These are phyloP conservation scores for Leishmania arabica DNA, from an alignment of 208 protist genomes.

Conservation along the genomic window DNA sequence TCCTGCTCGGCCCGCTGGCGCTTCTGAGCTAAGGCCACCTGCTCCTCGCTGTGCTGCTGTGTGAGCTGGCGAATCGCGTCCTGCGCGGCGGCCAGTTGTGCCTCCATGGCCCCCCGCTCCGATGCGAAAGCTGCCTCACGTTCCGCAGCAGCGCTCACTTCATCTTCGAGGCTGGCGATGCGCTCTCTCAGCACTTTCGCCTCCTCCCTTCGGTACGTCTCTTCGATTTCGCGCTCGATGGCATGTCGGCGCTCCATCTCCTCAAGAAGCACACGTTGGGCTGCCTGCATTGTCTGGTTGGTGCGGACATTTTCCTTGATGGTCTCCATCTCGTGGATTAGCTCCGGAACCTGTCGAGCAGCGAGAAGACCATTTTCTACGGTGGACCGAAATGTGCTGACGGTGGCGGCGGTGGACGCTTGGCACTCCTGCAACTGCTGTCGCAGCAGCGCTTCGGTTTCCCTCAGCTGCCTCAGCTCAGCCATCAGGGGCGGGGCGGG, in stretches of 20 bases:
- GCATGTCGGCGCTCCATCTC: slow-evolving; percentile 26
- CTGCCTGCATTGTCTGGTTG: slow-evolving; percentile 18
- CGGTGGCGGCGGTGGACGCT: slow-evolving; percentile 24
- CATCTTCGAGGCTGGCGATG: slow-evolving; percentile 13
- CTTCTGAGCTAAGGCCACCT: slow-evolving; percentile 38
- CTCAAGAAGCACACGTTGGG: slow-evolving; percentile 28
- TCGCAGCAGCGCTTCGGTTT: slow-evolving; percentile 52
- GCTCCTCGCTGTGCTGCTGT: slow-evolving; percentile 36
- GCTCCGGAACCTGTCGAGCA: slow-evolving; percentile 23
- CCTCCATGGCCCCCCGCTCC: slow-evolving; percentile 21
- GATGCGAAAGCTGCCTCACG: slow-evolving; percentile 17
- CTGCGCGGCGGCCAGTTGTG: slow-evolving; percentile 23
- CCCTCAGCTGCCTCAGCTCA: slow-evolving; percentile 64
- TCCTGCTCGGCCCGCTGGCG: slow-evolving; percentile 52
- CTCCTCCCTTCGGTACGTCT: slow-evolving; percentile 20
- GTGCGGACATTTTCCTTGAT: slow-evolving; percentile 35
- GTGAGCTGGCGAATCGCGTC: slow-evolving; percentile 20
- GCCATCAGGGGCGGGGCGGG: slow-evolving; percentile 47
- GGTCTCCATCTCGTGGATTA: slow-evolving; percentile 27
- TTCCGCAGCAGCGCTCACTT: slow-evolving; percentile 25
- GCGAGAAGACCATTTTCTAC: slow-evolving; percentile 35
- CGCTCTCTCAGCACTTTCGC: slow-evolving; percentile 26
- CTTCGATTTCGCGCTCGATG: slow-evolving; percentile 31
- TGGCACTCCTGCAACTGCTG: slow-evolving; percentile 43
- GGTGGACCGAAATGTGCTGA: slow-evolving; percentile 26